Conservation (phyloP, 768 basidiomycete genomes). For the Boletus edulis region DNA sequence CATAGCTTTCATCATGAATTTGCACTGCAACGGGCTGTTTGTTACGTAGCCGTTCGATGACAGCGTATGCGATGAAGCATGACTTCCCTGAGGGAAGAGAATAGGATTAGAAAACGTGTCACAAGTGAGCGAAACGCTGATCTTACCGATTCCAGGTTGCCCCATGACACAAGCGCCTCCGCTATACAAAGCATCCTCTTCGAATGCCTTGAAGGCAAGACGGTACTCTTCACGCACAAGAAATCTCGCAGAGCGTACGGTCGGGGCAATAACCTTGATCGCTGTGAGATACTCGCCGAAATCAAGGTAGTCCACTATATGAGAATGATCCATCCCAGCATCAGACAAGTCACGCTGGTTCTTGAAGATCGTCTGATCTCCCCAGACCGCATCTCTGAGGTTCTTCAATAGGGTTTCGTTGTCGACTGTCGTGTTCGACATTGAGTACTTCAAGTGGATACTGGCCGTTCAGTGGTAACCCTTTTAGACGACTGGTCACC, state of each 20-base stretch:
- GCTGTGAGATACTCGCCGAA: not conserved
- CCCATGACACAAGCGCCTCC: slow-evolving; percentile 2
- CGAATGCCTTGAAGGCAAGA: not conserved
- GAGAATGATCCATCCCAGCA: not conserved
- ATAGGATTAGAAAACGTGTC: not conserved
- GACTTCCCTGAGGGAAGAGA: not conserved
- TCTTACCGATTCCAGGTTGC: slow-evolving; percentile 8
- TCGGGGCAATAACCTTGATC: not conserved
- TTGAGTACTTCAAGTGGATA: not conserved
- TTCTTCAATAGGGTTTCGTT: not conserved
- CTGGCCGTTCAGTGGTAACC: no score
- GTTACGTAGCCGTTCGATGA: slow-evolving; percentile 3
- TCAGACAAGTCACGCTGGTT: not conserved
- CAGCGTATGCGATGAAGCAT: slow-evolving; percentile 5
- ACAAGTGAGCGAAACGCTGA: not conserved
- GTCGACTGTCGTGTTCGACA: not conserved
- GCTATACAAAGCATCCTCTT: not conserved
- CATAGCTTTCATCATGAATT: not conserved
- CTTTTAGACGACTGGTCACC: no score
- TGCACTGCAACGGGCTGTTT: slow-evolving; percentile 1
- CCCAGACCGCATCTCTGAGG: slow-evolving; percentile 3
- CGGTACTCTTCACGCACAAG: slow-evolving; percentile 4
- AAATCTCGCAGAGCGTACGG: not conserved
- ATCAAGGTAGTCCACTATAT: not conserved
- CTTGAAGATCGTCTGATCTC: slow-evolving; percentile 1